Percentiles rank a stretch among this genome's conserved stretches.
phyloP scores from a whole-genome alignment of 768 basidiomycete genomes.

The Xerocomellus amylosporus region DNA sequence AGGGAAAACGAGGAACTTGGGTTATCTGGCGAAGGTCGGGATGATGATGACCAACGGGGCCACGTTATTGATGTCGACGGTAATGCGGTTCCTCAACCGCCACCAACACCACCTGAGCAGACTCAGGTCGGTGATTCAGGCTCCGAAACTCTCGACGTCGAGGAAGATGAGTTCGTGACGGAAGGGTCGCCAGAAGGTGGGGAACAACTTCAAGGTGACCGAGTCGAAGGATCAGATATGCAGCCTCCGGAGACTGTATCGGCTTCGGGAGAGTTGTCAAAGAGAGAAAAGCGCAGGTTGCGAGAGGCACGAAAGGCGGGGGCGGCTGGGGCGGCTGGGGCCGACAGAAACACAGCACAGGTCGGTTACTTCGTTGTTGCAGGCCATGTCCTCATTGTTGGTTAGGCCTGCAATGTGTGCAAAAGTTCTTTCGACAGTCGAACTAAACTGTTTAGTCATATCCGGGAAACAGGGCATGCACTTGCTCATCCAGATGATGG shows the following conservation, averaged over 20 bases:
- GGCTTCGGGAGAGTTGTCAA: conserved; percentile 46
- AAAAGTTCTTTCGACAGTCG: conserved; percentile 57
- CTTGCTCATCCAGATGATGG: conserved; percentile 39
- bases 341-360: neutral
- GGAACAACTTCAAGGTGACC: conserved; percentile 2
- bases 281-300: conserved; percentile 78
- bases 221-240: neutral
- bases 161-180: conserved; percentile 7
- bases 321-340: conserved; percentile 6
- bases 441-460: conserved; percentile 73
- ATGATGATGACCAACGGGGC: conserved; percentile 19
- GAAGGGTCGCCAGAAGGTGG: conserved; percentile 7
- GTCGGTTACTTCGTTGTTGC: conserved; percentile 6
- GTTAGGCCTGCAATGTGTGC: conserved; percentile 67
- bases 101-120: conserved; percentile 12
- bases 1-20: conserved; percentile 68
- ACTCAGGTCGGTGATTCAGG: conserved; percentile 1
- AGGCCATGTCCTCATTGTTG: conserved; percentile 8
- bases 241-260: neutral
- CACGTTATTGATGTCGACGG: conserved; percentile 10
- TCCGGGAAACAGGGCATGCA: conserved; percentile 71
- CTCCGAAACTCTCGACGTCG: neutral
- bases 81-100: conserved; percentile 9
- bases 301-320: conserved; percentile 68
- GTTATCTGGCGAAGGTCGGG: conserved; percentile 38